A percentile compares a stretch with the other conserved stretches of the same genome.
phyloP scores from a whole-genome alignment of 352 stramenopile genomes.

The Phytopythium litorale region DNA sequence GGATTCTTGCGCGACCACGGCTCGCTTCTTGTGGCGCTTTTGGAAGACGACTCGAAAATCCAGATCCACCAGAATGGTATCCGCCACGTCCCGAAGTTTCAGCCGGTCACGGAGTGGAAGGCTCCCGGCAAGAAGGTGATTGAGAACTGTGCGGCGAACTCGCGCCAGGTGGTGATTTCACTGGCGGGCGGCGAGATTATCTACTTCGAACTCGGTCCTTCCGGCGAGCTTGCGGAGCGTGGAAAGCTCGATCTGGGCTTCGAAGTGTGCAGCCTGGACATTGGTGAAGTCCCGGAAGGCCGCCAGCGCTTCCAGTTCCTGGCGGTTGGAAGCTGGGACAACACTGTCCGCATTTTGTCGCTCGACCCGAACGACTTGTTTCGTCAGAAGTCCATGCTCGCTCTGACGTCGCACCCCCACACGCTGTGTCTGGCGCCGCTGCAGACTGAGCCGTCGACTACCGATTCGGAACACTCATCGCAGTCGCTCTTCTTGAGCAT shows the following conservation, averaged over 20 bases:
- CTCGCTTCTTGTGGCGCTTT: slow-evolving; percentile 93
- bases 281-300: slow-evolving; percentile 93
- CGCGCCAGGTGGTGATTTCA: slow-evolving; percentile 96
- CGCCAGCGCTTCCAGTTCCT: slow-evolving; percentile 95
- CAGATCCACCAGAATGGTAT: slow-evolving; percentile 96
- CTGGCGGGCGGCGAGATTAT: slow-evolving; percentile 95
- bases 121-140: slow-evolving; percentile 97
- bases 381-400: slow-evolving; percentile 78
- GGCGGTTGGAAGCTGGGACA: slow-evolving; percentile 93
- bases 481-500: slow-evolving; percentile 83
- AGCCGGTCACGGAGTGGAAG: slow-evolving; percentile 96
- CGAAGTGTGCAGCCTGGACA: slow-evolving; percentile 97
- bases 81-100: slow-evolving; percentile 93
- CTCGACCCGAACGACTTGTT: slow-evolving; percentile 92
- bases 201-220: slow-evolving; percentile 97
- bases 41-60: slow-evolving; percentile 95
- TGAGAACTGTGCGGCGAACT: slow-evolving; percentile 95
- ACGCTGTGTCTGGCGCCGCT: slow-evolving; percentile 77
- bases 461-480: slow-evolving; percentile 47
- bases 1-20: slow-evolving; percentile 94
- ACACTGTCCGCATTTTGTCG: slow-evolving; percentile 92
- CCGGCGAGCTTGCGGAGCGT: slow-evolving; percentile 92
- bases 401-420: slow-evolving; percentile 78
- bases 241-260: slow-evolving; percentile 93
- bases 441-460: slow-evolving; percentile 66